Evolutionary conservation across 192 early-diverging fungal species (phyloP).

Genomic region (Globomyces pollinis-pini): DNA sequence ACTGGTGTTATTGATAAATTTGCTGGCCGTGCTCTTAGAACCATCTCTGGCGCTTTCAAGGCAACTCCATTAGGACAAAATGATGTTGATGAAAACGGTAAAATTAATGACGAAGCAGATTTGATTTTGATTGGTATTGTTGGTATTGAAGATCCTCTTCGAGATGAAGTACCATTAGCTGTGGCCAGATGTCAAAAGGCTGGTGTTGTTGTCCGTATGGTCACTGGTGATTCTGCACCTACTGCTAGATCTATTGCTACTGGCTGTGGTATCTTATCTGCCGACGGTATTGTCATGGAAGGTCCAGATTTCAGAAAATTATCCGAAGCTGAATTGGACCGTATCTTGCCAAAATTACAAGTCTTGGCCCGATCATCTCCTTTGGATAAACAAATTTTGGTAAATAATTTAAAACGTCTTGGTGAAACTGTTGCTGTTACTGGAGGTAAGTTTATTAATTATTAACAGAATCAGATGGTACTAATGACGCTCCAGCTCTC

Average conservation of each 20-base stretch:
- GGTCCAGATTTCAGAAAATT: constrained; percentile 89
- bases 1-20: constrained; percentile 55
- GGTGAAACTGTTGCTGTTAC: constrained; percentile 97
- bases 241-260: constrained; percentile 93
- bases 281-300: constrained; percentile 85
- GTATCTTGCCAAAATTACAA: constrained; percentile 83
- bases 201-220: constrained; percentile 96
- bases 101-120: constrained; percentile 45
- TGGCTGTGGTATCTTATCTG: constrained; percentile 84
- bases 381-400: constrained; percentile 92
- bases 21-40: constrained; percentile 76
- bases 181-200: constrained; percentile 83
- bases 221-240: constrained; percentile 92
- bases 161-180: constrained; percentile 88
- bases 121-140: constrained; percentile 81
- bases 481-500: constrained; percentile 95
- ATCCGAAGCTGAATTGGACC: constrained; percentile 76
- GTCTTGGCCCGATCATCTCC: constrained; percentile 93
- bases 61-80: constrained; percentile 5
- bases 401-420: constrained; percentile 75
- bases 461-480: constrained; percentile 66
- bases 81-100: neutral
- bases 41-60: constrained; percentile 74
- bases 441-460: constrained; percentile 46
- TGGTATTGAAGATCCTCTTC: constrained; percentile 95